A percentile compares a stretch with the other conserved stretches of the same genome.
These are phyloP conservation scores for Hyphopichia fennica DNA, from an alignment of 1,139 yeast species.

Conservation along the genomic window DNA sequence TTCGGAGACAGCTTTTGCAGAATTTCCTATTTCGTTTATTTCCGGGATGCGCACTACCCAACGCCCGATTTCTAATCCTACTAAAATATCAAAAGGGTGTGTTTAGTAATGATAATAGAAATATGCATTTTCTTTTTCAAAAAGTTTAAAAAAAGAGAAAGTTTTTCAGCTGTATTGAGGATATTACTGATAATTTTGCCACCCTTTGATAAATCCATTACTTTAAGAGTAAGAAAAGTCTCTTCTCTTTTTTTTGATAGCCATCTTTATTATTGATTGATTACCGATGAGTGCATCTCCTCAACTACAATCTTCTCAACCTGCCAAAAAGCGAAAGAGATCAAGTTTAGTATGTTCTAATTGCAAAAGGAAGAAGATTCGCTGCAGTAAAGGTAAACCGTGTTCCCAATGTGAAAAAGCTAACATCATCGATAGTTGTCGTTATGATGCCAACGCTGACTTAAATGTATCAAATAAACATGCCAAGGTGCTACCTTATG, in stretches of 20 bases:
- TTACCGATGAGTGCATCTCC: neutral
- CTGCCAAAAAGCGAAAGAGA: slow-evolving; percentile 25
- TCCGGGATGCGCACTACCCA: too few relatives aligned
- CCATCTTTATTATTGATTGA: neutral
- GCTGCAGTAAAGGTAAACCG: slow-evolving; percentile 37
- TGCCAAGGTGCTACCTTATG: slow-evolving; percentile 17
- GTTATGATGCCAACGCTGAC: slow-evolving; percentile 21
- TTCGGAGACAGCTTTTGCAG: neutral
- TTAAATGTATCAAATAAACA: neutral
- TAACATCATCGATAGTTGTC: slow-evolving; percentile 21
- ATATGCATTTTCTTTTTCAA: too few relatives aligned
- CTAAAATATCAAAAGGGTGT: too few relatives aligned
- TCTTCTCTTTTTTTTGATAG: too few relatives aligned
- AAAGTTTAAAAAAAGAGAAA: too few relatives aligned
- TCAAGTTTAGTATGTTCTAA: slow-evolving; percentile 35
- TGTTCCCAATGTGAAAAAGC: slow-evolving; percentile 36
- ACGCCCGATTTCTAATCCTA: too few relatives aligned
- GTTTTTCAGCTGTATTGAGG: too few relatives aligned
- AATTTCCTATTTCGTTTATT: too few relatives aligned
- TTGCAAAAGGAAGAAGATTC: slow-evolving; percentile 36
- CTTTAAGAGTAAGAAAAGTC: too few relatives aligned
- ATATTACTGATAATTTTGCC: neutral
- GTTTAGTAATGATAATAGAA: too few relatives aligned
- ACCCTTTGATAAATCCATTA: too few relatives aligned
- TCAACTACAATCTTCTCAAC: neutral